Conservation (phyloP, 371 early-diverging fungal genomes). For the Mortierella sp. region DNA sequence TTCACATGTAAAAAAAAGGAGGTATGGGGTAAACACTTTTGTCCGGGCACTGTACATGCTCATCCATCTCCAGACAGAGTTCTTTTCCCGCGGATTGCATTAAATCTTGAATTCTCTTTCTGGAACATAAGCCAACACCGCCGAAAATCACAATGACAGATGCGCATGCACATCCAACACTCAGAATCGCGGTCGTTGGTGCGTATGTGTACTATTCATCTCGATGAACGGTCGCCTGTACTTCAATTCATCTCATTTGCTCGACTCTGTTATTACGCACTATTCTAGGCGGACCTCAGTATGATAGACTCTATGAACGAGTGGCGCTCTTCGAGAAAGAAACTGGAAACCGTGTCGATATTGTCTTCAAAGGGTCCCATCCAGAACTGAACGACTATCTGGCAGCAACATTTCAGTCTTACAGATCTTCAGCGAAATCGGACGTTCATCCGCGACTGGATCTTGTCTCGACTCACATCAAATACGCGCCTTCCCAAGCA, state of each 20-base stretch:
- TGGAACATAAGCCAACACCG: too few species aligned
- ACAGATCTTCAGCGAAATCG: neutral
- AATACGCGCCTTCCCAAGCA: constrained; percentile 43
- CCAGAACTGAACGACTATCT: constrained; percentile 39
- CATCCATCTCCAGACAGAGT: too few species aligned
- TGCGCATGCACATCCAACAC: neutral
- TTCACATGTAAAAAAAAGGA: too few species aligned
- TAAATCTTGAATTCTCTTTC: too few species aligned
- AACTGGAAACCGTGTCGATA: constrained; percentile 26
- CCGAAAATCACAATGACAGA: neutral
- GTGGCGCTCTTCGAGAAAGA: constrained; percentile 28
- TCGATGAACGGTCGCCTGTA: neutral
- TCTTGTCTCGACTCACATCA: constrained; percentile 40
- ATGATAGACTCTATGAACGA: constrained; percentile 33
- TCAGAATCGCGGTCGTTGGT: constrained; percentile 42
- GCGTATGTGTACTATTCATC: neutral
- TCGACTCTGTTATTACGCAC: neutral
- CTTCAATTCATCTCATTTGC: neutral
- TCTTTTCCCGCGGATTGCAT: too few species aligned
- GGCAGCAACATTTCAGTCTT: constrained; percentile 14
- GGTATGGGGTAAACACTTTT: too few species aligned
- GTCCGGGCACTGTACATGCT: too few species aligned
- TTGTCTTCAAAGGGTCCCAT: constrained; percentile 33
- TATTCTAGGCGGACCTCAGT: constrained; percentile 35
- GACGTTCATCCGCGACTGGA: constrained; percentile 14